phyloP scores from a whole-genome alignment of 2,329 filamentous ascomycete species.

The Cladosporium cucumerinum region DNA sequence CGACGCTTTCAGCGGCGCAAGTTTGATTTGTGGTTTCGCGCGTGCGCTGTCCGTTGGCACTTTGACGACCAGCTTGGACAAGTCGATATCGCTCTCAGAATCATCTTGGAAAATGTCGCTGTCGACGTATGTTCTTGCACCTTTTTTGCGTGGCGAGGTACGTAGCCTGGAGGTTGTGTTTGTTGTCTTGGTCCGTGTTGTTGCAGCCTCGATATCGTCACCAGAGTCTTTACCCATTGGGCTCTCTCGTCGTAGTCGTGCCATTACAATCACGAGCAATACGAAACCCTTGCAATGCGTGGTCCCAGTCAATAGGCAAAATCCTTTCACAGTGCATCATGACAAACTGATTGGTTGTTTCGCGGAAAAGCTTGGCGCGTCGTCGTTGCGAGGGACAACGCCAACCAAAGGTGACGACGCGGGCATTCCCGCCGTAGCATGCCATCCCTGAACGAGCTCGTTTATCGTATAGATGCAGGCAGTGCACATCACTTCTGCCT shows the following conservation, averaged over 20 bases:
- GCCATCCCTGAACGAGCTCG: not conserved
- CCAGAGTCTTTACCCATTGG: conserved; percentile 13
- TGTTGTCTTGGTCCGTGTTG: conserved; percentile 10
- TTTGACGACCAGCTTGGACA: not conserved
- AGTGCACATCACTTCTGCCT: not conserved
- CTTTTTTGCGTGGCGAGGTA: conserved; percentile 6
- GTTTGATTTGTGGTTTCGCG: conserved; percentile 19
- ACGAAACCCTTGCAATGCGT: not conserved
- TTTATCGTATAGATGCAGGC: not conserved
- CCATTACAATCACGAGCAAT: conserved; percentile 8
- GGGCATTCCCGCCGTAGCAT: not conserved
- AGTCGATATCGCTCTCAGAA: not conserved
- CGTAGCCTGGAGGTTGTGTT: conserved; percentile 19
- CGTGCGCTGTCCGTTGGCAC: not conserved
- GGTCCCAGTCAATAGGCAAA: not conserved
- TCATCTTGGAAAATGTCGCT: not conserved
- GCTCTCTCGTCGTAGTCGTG: conserved; percentile 13
- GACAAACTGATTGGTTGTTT: not conserved
- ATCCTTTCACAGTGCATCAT: not conserved
- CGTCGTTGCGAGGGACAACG: not conserved
- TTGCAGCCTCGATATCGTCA: conserved; percentile 7
- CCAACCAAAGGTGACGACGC: not conserved
- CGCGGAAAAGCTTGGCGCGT: not conserved
- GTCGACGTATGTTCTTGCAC: conserved; percentile 1
- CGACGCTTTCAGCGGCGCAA: conserved; percentile 20